Base-by-base conservation (phyloP, 1,284 basidiomycete species). In the Cryptococcus sp. region DNA sequence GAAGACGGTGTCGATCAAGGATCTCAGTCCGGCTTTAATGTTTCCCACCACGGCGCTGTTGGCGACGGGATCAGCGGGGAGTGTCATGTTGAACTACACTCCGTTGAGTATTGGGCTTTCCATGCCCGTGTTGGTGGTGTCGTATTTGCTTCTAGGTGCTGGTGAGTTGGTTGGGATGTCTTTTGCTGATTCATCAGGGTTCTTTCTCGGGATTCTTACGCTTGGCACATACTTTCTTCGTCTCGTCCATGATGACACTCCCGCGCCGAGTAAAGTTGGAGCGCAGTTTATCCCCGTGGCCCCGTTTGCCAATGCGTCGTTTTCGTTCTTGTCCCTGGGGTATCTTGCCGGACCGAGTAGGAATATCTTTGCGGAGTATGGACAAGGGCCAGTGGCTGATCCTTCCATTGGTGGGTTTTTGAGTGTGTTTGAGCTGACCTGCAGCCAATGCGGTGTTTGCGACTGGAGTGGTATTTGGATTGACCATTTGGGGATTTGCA, bases 401-500 rank as follows among this genome's bases (percentile, higher is more conserved):
- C 23, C 23, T 23, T 23, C 23, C 23, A 38, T 61, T 11, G 53
- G 55, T 57, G 38, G 55, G 57, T 52, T 10, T n/a, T 10, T 41
- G n/a, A n/a, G n/a, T 41, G 38, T 23, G 23, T 23, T 23, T 23
- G 23, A 23, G 23, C 23, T 23, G 23, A 42, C n/a, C 23, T 46
- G 2, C 23, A 61, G 61, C 52, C 7, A 46, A 54, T 4, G 62
- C 52, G n/a, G 47, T 61, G 23, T 63, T 61, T 41, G 57, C 59
- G 3, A 45, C 54, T 31, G 59, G 62, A 6, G 46, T 58, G 5
- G 42, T 59, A 8, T 52, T 60, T 15, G 52, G 55, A 5, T 44
- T 61, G 38, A 56, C 56, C 11, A 56, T 53, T 10, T 63, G 57
- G 55, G 59, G 62, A 3, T 63, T 63, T 41, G 55, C 59, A n/a